A percentile compares a stretch with the other conserved stretches of the same genome.
Evolutionary conservation across 768 basidiomycete genomes (phyloP).

Genomic region (Mrakia blollopis): DNA sequence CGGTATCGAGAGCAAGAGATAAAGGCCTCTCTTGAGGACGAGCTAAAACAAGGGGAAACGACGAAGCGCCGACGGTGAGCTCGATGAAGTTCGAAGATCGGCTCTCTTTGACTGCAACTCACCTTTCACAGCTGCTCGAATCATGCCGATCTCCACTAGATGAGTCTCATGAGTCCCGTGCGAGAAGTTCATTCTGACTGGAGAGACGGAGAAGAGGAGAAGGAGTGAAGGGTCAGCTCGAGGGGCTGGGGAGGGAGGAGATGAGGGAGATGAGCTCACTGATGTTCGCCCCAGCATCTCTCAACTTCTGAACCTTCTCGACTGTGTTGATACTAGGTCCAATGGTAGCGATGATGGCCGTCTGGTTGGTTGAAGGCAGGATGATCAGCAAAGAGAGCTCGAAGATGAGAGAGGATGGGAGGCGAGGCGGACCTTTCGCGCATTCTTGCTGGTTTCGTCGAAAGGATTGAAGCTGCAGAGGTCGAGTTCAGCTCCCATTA

Average conservation of each 20-base stretch:
- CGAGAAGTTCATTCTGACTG: constrained; percentile 99
- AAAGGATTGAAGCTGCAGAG: constrained; percentile 54
- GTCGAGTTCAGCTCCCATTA: too few relatives aligned
- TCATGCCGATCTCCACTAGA: constrained; percentile 98
- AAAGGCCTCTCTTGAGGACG: constrained; percentile 78
- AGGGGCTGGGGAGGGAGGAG: background rate
- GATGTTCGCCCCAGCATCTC: constrained; percentile 92
- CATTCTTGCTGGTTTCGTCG: constrained; percentile 72
- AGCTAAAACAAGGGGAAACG: constrained; percentile 52
- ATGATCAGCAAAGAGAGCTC: background rate
- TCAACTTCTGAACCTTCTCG: constrained; percentile 77
- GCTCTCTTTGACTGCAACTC: too few relatives aligned
- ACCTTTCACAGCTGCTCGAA: constrained; percentile 60
- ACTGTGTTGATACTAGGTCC: constrained; percentile 95
- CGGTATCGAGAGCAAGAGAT: constrained; percentile 93
- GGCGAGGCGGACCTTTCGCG: constrained; percentile 73
- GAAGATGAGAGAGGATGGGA: background rate
- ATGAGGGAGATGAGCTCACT: constrained; percentile 52
- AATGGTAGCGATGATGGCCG: constrained; percentile 96
- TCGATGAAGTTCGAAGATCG: too few relatives aligned
- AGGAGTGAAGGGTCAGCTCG: background rate
- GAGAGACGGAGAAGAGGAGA: background rate
- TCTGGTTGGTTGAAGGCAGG: constrained; percentile 51
- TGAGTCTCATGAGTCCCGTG: constrained; percentile 98
- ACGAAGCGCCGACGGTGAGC: too few relatives aligned